Evolutionary conservation across 2,329 filamentous ascomycete genomes (phyloP).

Genomic region (Mycosphaerelloides madeirae): DNA sequence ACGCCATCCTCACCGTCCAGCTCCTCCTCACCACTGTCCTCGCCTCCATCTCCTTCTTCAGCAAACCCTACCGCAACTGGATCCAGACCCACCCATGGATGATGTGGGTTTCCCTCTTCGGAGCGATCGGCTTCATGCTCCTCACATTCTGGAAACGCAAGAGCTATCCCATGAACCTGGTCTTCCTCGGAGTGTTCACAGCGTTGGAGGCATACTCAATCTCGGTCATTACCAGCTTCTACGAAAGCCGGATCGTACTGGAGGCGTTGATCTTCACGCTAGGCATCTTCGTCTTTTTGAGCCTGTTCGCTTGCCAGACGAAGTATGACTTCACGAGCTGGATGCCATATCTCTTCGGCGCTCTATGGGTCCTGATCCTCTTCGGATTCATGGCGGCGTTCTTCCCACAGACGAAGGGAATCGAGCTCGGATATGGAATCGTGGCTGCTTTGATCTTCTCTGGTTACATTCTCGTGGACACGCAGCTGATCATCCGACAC

Average conservation of each 20-base stretch:
- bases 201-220: slow-evolving; percentile 89
- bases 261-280: slow-evolving; percentile 83
- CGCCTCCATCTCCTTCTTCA: slow-evolving; percentile 83
- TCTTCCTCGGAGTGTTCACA: slow-evolving; percentile 89
- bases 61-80: slow-evolving; percentile 71
- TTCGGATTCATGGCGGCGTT: slow-evolving; percentile 92
- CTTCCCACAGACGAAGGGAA: slow-evolving; percentile 74
- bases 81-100: slow-evolving; percentile 79
- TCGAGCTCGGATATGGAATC: slow-evolving; percentile 81
- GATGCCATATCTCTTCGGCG: slow-evolving; percentile 92
- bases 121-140: slow-evolving; percentile 76
- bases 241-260: slow-evolving; percentile 75
- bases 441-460: slow-evolving; percentile 83
- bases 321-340: slow-evolving; percentile 98
- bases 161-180: slow-evolving; percentile 70
- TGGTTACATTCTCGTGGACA: slow-evolving; percentile 92
- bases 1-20: slow-evolving; percentile 94
- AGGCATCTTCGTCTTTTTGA: slow-evolving; percentile 60
- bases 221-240: slow-evolving; percentile 88
- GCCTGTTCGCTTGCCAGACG: slow-evolving; percentile 87
- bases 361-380: slow-evolving; percentile 81
- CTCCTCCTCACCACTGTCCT: slow-evolving; percentile 78
- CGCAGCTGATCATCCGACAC: slow-evolving; percentile 89
- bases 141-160: slow-evolving; percentile 82
- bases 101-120: slow-evolving; percentile 82